Conservation (phyloP, 441 rosid genomes). For the Erodium chrysanthum region DNA sequence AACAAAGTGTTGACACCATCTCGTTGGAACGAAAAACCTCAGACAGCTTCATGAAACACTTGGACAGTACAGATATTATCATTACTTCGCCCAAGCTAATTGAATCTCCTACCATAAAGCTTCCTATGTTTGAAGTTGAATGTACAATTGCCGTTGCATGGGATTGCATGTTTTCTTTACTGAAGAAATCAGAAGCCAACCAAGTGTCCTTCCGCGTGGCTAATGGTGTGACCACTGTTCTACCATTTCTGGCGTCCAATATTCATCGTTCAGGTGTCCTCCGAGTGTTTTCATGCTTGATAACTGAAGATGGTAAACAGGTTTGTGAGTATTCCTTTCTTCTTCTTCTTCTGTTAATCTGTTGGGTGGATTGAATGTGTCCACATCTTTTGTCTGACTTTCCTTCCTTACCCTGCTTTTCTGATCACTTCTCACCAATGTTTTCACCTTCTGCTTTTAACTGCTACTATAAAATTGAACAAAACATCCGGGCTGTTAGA, state of each 20-base stretch:
- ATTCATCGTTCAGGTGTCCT: constrained; percentile 93
- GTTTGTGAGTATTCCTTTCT: constrained; percentile 30
- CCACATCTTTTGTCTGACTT: constrained; percentile 11
- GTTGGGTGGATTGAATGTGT: constrained; percentile 9
- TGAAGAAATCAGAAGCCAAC: constrained; percentile 92
- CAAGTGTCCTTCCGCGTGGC: constrained; percentile 86
- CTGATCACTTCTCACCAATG: background rate
- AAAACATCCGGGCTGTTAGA: background rate
- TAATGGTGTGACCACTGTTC: constrained; percentile 75
- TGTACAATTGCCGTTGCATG: constrained; percentile 75
- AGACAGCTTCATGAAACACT: constrained; percentile 76
- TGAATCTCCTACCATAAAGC: constrained; percentile 73
- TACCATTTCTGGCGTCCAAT: constrained; percentile 76
- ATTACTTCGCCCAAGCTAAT: constrained; percentile 83
- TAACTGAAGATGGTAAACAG: constrained; percentile 87
- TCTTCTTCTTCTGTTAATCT: background rate
- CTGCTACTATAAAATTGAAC: background rate
- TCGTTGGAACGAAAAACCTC: constrained; percentile 62
- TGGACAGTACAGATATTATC: constrained; percentile 70
- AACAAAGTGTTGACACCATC: constrained; percentile 30
- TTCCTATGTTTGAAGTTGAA: constrained; percentile 80
- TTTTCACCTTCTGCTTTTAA: background rate
- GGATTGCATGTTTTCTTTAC: constrained; percentile 90
- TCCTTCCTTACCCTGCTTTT: constrained; percentile 3
- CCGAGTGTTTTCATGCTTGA: constrained; percentile 82